Evolutionary conservation across 805 yeast genomes (phyloP).

Genomic region (Grigorovia jiainica): DNA sequence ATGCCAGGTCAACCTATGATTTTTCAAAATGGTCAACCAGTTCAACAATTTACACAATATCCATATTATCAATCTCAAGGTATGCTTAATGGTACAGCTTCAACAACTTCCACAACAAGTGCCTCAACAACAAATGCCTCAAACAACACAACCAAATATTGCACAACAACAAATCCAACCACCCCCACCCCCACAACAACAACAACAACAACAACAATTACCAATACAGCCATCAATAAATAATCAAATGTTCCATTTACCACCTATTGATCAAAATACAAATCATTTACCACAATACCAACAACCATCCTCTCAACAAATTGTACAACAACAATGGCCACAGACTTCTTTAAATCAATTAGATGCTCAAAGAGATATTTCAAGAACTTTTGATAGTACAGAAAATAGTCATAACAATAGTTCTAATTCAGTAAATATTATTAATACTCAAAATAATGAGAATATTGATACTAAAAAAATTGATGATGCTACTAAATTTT

Average conservation of each 20-base stretch:
- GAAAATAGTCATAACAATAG: background rate
- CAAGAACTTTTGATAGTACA: background rate
- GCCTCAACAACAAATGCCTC: conserved; percentile 32
- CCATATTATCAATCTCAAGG: background rate
- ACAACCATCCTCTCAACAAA: background rate
- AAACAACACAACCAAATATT: conserved; percentile 45
- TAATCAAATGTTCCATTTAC: background rate
- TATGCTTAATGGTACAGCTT: no score
- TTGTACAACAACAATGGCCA: background rate
- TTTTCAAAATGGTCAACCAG: background rate
- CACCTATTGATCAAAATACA: background rate
- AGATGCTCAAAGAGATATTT: background rate
- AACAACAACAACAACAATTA: conserved; percentile 48
- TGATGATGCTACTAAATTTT: background rate
- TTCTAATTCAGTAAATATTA: no score
- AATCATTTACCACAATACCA: background rate
- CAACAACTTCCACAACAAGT: conserved; percentile 54
- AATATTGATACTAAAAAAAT: background rate
- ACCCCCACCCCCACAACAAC: conserved; percentile 50
- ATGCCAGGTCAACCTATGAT: background rate
- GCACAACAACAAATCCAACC: conserved; percentile 54
- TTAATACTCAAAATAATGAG: background rate
- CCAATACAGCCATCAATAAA: background rate
- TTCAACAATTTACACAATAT: background rate
- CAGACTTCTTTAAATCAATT: background rate